Evolutionary conservation across 2,329 filamentous ascomycete species (phyloP).

Genomic region (Juglanconis oblonga): DNA sequence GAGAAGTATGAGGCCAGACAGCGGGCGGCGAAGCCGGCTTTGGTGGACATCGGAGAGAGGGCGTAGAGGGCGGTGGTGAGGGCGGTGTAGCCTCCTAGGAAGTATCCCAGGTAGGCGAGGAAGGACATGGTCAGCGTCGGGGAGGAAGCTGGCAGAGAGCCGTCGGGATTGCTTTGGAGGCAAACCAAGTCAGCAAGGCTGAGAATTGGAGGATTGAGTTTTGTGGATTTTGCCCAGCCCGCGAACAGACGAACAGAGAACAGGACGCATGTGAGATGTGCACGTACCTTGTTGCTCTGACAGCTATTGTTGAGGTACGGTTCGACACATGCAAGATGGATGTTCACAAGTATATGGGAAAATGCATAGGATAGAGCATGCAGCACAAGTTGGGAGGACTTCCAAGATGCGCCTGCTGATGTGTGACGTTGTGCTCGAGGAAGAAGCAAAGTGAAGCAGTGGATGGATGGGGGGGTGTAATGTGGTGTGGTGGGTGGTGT

Average conservation of each 20-base stretch:
- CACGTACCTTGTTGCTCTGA: background rate
- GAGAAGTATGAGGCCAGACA: slow-evolving; percentile 63
- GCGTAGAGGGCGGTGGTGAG: slow-evolving; percentile 58
- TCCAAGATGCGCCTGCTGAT: background rate
- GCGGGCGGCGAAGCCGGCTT: slow-evolving; percentile 67
- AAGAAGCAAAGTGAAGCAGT: background rate
- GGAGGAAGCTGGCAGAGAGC: background rate
- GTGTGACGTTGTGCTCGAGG: background rate
- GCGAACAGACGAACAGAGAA: background rate
- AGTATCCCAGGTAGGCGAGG: slow-evolving; percentile 40
- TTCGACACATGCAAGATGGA: background rate
- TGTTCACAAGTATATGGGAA: background rate
- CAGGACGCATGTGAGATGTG: slow-evolving; percentile 2
- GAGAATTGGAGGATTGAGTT: background rate
- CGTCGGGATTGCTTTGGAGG: background rate
- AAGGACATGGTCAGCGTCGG: slow-evolving; percentile 33
- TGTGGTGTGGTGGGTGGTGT: background rate
- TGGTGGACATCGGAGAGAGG: slow-evolving; percentile 55
- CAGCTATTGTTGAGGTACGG: background rate
- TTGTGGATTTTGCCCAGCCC: background rate
- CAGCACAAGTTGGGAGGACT: background rate
- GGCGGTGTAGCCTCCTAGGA: slow-evolving; percentile 49
- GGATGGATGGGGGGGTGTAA: background rate
- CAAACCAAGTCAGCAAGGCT: slow-evolving; percentile 4
- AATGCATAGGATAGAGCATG: background rate